Evolutionary conservation across 495 filamentous ascomycete species (phyloP).

Genomic region (Usnea hakonensis): DNA sequence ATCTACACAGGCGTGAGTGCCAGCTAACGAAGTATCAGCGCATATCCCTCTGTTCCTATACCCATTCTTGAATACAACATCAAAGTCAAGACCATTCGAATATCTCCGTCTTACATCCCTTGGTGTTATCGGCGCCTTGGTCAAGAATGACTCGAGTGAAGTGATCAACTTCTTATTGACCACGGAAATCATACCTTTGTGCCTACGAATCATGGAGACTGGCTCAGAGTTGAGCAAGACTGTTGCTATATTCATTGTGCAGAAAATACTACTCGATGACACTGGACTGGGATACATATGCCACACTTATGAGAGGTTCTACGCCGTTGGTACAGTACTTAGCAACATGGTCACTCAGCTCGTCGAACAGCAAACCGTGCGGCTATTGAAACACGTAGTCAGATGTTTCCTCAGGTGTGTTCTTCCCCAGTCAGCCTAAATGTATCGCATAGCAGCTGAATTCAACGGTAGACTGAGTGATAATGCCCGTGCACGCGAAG

Average conservation of each 20-base stretch:
- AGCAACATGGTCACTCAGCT: conserved; percentile 98
- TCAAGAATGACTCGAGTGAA: conserved; percentile 98
- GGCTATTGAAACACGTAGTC: conserved; percentile 95
- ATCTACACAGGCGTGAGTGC: not conserved
- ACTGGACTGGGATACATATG: conserved; percentile 98
- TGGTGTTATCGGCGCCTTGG: conserved; percentile 94
- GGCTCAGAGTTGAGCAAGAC: conserved; percentile 98
- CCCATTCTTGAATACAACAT: conserved; percentile 97
- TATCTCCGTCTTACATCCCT: conserved; percentile 95
- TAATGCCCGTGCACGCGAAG: conserved; percentile 92
- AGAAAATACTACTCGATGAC: conserved; percentile 97
- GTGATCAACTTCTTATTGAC: conserved; percentile 99
- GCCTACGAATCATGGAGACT: conserved; percentile 98
- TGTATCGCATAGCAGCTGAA: not conserved
- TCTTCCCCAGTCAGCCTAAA: not conserved
- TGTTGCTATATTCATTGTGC: conserved; percentile 99
- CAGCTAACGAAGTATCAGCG: conserved; percentile 44
- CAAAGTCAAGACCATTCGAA: conserved; percentile 95
- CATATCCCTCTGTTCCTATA: conserved; percentile 98
- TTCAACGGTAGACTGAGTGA: conserved; percentile 69
- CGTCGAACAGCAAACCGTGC: conserved; percentile 93
- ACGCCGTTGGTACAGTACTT: conserved; percentile 93
- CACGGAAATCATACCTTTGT: conserved; percentile 97
- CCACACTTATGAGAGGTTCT: conserved; percentile 98
- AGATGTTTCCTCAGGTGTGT: conserved; percentile 88